Evolutionary conservation across 805 yeast genomes (phyloP), one percentile per base, ranked within the genome.

Genomic region (Lachancea dasiensis): DNA sequence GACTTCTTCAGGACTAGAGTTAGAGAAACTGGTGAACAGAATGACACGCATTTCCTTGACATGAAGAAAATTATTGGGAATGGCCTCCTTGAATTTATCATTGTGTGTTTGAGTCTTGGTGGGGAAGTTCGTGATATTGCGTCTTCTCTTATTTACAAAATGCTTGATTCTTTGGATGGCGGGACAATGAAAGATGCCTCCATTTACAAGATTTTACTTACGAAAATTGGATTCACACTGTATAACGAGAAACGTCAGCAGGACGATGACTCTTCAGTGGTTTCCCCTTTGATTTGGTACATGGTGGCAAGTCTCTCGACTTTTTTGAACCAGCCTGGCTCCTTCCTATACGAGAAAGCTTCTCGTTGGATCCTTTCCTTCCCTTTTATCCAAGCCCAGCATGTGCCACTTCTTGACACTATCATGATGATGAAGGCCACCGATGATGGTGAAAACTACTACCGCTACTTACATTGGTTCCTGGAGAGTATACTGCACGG

Each of bases 301-400:
- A 54, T 76, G 38, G 58, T 79, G 27, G 72, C 86, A 1, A 69
- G 73, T 36, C 54, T 86, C 26, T 61, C 77, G 3, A 72, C 75
- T 3, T 65, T 85, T 2, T 55, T 85, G 41, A 56, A 68, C 5
- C 76, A 79, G 44, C 95, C 97, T 0, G 75, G 79, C 0, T 90
- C 85, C 45, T 71, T 69, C 48, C 56, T 90, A 15, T 84, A 81
- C 57, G 95, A 87, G 45, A 75, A 76, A 47, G 75, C 77, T 0
- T 75, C 69, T 49, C 72, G 80, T 41, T 86, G 78, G 70, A 67
- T 87, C 8, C 62, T 86, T 23, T 63, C 61, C 36, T 54, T 58
- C n/a, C 69, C 72, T 21, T 47, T 53, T 14, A 47, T 75, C 13
- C 60, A 60, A 26, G 36, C 52, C 0, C 56, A 58, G 37, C 77